Evolutionary conservation across 345 rosid genomes (phyloP), one percentile per base, ranked within the genome.

Genomic region (Sisymbrium irio): DNA sequence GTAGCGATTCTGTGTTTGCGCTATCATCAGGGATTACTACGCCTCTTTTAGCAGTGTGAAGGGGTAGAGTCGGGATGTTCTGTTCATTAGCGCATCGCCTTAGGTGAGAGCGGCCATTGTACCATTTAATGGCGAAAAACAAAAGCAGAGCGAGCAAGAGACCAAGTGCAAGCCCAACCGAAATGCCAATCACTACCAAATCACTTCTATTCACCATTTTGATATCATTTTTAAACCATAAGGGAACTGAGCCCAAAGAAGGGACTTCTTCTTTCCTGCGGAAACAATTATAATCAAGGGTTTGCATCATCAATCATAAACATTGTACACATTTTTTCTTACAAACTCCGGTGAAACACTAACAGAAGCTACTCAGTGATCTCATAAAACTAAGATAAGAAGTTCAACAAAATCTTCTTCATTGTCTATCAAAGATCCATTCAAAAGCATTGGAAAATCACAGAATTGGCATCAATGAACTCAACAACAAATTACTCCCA

Each of bases 81-180:
- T 79, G 89, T 36, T 89, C 97, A 47, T 82, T 87, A 32, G 86
- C 69, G 69, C 84, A 65, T 18, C 47, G 79, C 17, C 69, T 77
- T 45, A 84, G 85, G 79, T 77, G 73, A 77, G 85, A 86, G 78
- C 58, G 85, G 71, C 45, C 83, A 50, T 72, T 83, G 65, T 84
- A 86, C 99, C 97, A 90, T 79, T 85, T 82, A 58, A 89, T 36
- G 61, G 78, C 81, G 17, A 80, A 80, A 83, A 81, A 89, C 18
- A 84, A 55, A 17, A 92, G 78, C 2, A 68, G n/a, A 78, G 99
- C 99, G 62, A 95, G 79, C 82, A 87, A 76, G 71, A 92, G 61
- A 62, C 96, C 97, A 59, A 92, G 82, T 58, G 92, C 89, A 78
- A 90, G 78, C 62, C 97, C 93, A 50, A 74, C 97, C 17, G 89